phyloP scores from a whole-genome alignment of 75 land plant species.

The Pinus albicaulis region DNA sequence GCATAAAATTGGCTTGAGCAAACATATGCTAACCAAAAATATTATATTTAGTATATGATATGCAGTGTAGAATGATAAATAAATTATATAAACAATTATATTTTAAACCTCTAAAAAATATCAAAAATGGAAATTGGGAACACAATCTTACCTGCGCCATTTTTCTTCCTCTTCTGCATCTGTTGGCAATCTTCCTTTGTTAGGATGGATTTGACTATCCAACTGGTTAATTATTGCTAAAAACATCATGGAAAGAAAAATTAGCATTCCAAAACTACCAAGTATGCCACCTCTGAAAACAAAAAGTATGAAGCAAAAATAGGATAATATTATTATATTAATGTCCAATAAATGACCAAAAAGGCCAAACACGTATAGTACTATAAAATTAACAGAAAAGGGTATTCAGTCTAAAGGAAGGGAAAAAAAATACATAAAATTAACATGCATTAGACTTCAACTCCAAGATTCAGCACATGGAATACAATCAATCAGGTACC shows the following conservation, averaged over 20 bases:
- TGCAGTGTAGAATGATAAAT: too few relatives aligned
- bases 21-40: too few relatives aligned
- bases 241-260: conserved; percentile 11
- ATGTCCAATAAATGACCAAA: too few relatives aligned
- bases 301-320: not conserved
- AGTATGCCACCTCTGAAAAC: not conserved
- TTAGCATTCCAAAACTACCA: not conserved
- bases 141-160: conserved; percentile 71
- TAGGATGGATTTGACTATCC: conserved; percentile 48
- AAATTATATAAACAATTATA: too few relatives aligned
- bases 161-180: conserved; percentile 62
- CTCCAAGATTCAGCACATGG: not conserved
- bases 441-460: not conserved
- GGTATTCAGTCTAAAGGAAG: too few relatives aligned
- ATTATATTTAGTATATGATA: too few relatives aligned
- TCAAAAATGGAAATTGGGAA: too few relatives aligned
- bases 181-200: conserved; percentile 10
- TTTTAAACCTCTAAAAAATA: too few relatives aligned
- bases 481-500: not conserved
- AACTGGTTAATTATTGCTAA: conserved; percentile 81
- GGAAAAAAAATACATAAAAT: not conserved
- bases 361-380: too few relatives aligned
- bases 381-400: too few relatives aligned
- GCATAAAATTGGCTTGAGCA: too few relatives aligned
- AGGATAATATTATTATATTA: too few relatives aligned